These are phyloP conservation scores for Microdochium paspali DNA, from an alignment of 2,329 filamentous ascomycete genomes.

Conservation along the genomic window DNA sequence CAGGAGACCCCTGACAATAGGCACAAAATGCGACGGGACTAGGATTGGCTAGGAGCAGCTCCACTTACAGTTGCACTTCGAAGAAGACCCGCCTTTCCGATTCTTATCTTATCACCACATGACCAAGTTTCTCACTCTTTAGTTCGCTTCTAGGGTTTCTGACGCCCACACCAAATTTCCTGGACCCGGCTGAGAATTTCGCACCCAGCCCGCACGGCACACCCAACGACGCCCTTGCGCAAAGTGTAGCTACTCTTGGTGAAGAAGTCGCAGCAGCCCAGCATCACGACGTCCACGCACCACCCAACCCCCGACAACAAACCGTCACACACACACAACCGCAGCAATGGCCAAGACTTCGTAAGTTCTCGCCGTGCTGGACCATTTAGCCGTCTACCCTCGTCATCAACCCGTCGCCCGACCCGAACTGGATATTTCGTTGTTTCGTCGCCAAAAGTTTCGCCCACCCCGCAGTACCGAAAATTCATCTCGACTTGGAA, in stretches of 20 bases:
- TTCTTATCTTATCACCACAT: conserved; percentile 1
- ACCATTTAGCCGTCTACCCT: background rate
- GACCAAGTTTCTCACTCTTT: background rate
- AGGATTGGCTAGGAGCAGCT: too few species aligned
- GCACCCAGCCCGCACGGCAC: background rate
- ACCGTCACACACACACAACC: conserved; percentile 6
- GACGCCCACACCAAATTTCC: conserved; percentile 1
- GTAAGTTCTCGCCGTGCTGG: conserved; percentile 10
- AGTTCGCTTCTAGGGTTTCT: conserved; percentile 1
- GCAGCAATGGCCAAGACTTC: conserved; percentile 19
- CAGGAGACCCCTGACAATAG: too few species aligned
- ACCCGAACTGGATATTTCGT: background rate
- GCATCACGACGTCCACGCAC: conserved; percentile 7
- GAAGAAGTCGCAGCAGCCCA: conserved; percentile 3
- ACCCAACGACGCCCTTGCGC: background rate
- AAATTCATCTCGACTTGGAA: background rate
- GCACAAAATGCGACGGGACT: too few species aligned
- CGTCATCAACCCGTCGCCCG: background rate
- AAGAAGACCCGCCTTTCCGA: too few species aligned
- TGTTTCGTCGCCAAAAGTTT: background rate
- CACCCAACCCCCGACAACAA: background rate
- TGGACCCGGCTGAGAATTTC: background rate
- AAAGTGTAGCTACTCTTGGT: background rate
- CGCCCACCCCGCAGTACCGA: background rate
- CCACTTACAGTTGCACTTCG: too few species aligned